A percentile compares a stretch with the other conserved stretches of the same genome.
phyloP scores from a whole-genome alignment of 2,329 filamentous ascomycete genomes.

The Trichoderma koningii region DNA sequence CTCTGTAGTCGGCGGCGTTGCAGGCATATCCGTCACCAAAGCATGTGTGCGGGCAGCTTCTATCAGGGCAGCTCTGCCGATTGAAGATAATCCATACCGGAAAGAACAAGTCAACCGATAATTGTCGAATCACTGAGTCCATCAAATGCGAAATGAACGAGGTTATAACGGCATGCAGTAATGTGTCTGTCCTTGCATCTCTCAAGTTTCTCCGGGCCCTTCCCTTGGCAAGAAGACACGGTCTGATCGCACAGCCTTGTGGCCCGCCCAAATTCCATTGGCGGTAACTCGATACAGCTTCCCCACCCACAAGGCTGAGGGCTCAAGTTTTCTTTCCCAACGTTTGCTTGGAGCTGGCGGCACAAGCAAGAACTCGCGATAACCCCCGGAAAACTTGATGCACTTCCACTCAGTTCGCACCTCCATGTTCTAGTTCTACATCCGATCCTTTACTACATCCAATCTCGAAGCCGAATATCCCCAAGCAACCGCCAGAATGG shows the following conservation, averaged over 20 bases:
- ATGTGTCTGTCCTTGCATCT: neutral
- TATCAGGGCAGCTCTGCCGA: neutral
- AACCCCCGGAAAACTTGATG: neutral
- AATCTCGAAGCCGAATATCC: neutral
- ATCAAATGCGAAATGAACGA: neutral
- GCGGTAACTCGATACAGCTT: neutral
- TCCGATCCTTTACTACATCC: neutral
- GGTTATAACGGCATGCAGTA: neutral
- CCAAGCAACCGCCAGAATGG: slow-evolving; percentile 36
- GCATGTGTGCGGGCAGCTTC: neutral
- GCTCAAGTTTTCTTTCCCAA: slow-evolving; percentile 31
- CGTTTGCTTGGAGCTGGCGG: neutral
- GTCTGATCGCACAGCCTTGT: slow-evolving; percentile 16
- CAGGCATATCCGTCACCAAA: slow-evolving; percentile 11
- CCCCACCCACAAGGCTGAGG: slow-evolving; percentile 33
- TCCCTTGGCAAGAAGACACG: neutral
- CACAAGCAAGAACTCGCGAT: neutral
- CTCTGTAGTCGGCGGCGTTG: neutral
- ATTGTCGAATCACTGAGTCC: neutral
- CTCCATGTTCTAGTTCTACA: neutral
- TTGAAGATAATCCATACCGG: neutral
- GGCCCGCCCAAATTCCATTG: slow-evolving; percentile 15
- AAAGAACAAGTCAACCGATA: neutral
- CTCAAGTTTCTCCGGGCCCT: neutral
- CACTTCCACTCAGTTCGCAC: neutral